Percentiles rank a stretch among this genome's conserved stretches.
Evolutionary conservation across 176 grass and related monocot genomes (phyloP).

Genomic region (Carex kokanica): DNA sequence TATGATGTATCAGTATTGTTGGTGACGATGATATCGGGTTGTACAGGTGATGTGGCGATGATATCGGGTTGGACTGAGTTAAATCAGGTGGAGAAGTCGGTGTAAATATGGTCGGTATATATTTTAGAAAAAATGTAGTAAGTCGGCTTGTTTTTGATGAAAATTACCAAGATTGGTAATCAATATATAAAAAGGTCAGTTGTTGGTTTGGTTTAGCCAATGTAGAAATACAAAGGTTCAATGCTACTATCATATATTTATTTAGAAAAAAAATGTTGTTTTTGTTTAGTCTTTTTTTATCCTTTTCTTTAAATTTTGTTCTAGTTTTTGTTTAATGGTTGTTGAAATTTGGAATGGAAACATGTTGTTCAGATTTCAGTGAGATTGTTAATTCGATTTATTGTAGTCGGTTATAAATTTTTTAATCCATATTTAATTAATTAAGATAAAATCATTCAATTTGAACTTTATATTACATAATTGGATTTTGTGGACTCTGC

Average conservation of each 20-base stretch:
- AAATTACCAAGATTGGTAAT: conserved; percentile 22
- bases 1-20: conserved; percentile 9
- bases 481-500: no score
- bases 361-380: no score
- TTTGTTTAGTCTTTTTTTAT: conserved; percentile 3
- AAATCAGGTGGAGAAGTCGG: not conserved
- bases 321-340: not conserved
- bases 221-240: conserved; percentile 24
- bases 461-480: no score
- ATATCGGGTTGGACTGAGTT: conserved; percentile 35
- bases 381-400: no score
- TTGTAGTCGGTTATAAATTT: no score
- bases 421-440: no score
- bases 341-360: not conserved
- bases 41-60: conserved; percentile 44
- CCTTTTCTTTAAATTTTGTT: not conserved
- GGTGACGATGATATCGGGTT: not conserved
- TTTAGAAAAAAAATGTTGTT: not conserved
- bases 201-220: conserved; percentile 20
- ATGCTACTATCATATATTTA: conserved; percentile 15
- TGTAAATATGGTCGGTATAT: conserved; percentile 9
- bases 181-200: not conserved
- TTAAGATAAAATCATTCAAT: no score
- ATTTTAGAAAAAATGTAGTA: conserved; percentile 10
- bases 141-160: not conserved